Evolutionary conservation across 108 stramenopile species (phyloP).

Genomic region (Nannochloropsis salina): DNA sequence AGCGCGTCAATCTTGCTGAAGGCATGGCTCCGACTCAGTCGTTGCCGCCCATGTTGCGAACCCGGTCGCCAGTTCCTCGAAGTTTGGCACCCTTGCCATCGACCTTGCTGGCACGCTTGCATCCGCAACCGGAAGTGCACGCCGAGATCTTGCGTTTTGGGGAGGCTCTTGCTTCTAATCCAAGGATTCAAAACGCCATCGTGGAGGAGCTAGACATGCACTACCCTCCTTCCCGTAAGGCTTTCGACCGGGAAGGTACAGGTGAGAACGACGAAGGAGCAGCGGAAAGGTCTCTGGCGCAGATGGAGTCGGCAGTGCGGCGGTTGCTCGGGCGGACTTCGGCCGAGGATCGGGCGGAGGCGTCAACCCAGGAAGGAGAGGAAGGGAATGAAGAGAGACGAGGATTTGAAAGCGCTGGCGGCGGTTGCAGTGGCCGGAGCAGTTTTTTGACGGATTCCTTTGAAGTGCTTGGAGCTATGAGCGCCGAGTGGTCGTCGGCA

Average conservation of each 20-base stretch:
- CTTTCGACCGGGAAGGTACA: not conserved
- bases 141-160: not conserved
- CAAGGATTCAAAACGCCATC: conserved; percentile 9
- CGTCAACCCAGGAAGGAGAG: not conserved
- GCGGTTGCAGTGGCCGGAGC: not conserved
- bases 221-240: not conserved
- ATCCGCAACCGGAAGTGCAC: not conserved
- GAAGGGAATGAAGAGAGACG: not conserved
- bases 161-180: not conserved
- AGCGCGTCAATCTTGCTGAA: no score
- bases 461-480: conserved; percentile 2
- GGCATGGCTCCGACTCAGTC: no score
- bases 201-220: conserved; percentile 4
- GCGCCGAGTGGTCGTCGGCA: not conserved
- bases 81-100: no score
- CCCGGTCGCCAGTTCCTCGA: no score
- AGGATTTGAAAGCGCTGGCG: not conserved
- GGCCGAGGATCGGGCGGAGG: not conserved
- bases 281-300: not conserved
- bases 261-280: not conserved
- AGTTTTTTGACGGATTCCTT: not conserved
- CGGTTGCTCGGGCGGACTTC: not conserved
- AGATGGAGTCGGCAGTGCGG: not conserved
- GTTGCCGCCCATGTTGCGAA: not conserved
- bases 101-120: not conserved